Evolutionary conservation across 805 yeast species (phyloP), one percentile per base, ranked within the genome.

Genomic region (Barnettozyma vustinii): DNA sequence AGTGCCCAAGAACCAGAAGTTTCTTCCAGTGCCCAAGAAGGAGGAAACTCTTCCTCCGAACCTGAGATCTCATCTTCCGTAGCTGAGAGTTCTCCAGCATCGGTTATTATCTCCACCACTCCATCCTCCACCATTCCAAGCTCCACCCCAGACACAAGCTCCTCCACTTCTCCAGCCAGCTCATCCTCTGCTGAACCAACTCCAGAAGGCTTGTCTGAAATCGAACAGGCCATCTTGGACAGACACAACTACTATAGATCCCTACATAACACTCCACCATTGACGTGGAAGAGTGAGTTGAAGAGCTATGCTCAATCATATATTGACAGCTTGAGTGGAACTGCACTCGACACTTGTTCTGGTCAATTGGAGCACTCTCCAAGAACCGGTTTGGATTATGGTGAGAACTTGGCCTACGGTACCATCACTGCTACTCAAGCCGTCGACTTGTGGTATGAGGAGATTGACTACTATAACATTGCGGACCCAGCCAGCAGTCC

Each of bases 391-490:
- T 32, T 42, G 18, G 46, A 54, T 23, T 83, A 82, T 63, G 94
- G 94, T 69, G 92, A 86, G 64, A 86, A 86, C 69, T 72, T 86
- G 55, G 91, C 90, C 16, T 76, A 80, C 37, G 92, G 89, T 52
- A 75, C 75, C 56, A 64, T 73, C 12, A 51, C 59, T 21, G 58
- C 65, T 19, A 44, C 52, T 18, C 62, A 61, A 40, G 77, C 76
- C 19, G 85, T 84, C 37, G 83, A 82, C 52, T 81, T 84, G 39
- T 86, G 94, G 94, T 85, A 85, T 67, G 65, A 71, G 51, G 92
- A 86, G 70, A 84, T 82, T 55, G 49, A 58, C 10, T 51, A 63
- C 46, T 86, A 84, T 67, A 68, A 77, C 65, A 84, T 65, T 68
- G 60, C 66, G 42, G 65, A 75, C 45, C 79, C 82, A 26, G 63